Evolutionary conservation across 23 red algal genomes (phyloP).

Genomic region (Gracilaria caudata): DNA sequence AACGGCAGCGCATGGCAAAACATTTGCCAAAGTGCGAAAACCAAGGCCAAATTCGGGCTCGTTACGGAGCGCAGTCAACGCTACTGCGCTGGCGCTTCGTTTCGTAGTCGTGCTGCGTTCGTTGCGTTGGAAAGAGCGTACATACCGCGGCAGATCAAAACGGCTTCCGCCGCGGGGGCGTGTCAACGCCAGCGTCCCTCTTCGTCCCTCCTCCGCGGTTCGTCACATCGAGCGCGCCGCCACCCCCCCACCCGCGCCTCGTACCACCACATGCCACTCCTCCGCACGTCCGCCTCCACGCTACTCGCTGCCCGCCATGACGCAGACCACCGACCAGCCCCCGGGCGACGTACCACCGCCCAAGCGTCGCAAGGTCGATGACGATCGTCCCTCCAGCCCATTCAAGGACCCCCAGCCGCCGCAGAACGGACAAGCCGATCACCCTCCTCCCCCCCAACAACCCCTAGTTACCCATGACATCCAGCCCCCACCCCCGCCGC

Average conservation of each 20-base stretch:
- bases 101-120: not conserved
- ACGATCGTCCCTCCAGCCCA: slow-evolving; percentile 30
- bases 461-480: not conserved
- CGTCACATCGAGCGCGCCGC: slow-evolving; percentile 14
- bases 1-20: not conserved
- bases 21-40: not conserved
- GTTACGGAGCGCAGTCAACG: not conserved
- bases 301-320: slow-evolving; percentile 9
- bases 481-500: not conserved
- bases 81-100: not conserved
- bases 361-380: slow-evolving; percentile 54
- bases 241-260: not conserved
- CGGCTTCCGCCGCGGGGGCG: slow-evolving; percentile 2
- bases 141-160: slow-evolving; percentile 26
- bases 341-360: slow-evolving; percentile 21
- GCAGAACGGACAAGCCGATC: slow-evolving; percentile 5
- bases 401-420: slow-evolving; percentile 10
- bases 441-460: not conserved
- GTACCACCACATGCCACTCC: slow-evolving; percentile 17
- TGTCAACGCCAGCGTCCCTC: not conserved
- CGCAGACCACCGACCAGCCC: slow-evolving; percentile 46
- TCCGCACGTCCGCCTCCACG: not conserved
- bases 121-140: slow-evolving; percentile 4
- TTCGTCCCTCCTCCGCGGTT: not conserved
- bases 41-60: not conserved